phyloP scores from a whole-genome alignment of 202 grass and related monocot genomes.

The Dendrocalamus latiflorus region DNA sequence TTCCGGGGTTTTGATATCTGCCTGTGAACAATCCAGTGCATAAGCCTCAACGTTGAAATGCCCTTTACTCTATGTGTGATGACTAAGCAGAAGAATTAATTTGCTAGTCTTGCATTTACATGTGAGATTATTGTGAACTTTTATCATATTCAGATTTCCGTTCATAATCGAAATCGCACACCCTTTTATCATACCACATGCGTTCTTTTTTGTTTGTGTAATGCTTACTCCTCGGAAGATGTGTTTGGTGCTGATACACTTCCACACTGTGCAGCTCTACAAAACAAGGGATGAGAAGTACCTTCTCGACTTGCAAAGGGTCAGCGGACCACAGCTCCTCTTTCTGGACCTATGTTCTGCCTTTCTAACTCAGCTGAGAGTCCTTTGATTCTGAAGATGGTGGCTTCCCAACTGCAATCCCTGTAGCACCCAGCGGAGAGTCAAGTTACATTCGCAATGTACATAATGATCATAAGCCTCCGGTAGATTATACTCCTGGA shows the following conservation, averaged over 20 bases:
- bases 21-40: neutral
- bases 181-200: neutral
- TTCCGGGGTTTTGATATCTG: no score
- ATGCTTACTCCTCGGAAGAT: neutral
- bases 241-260: conserved; percentile 11
- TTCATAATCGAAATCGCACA: neutral
- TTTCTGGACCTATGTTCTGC: conserved; percentile 81
- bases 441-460: conserved; percentile 24
- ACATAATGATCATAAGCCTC: conserved; percentile 42
- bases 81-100: neutral
- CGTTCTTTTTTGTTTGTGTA: neutral
- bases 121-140: neutral
- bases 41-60: neutral
- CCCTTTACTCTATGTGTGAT: neutral
- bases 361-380: conserved; percentile 79
- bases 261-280: conserved; percentile 56
- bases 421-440: neutral
- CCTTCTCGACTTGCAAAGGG: conserved; percentile 80
- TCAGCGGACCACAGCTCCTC: conserved; percentile 73
- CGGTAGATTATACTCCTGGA: conserved; percentile 37
- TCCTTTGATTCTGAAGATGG: conserved; percentile 45
- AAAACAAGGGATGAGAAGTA: conserved; percentile 93
- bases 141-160: neutral
- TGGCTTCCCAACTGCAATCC: neutral
- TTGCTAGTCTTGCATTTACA: conserved; percentile 12